Percentiles rank a stretch among this genome's conserved stretches.
These are phyloP conservation scores for Hypoxylon sp. DNA, from an alignment of 2,329 filamentous ascomycete species.

Conservation along the genomic window DNA sequence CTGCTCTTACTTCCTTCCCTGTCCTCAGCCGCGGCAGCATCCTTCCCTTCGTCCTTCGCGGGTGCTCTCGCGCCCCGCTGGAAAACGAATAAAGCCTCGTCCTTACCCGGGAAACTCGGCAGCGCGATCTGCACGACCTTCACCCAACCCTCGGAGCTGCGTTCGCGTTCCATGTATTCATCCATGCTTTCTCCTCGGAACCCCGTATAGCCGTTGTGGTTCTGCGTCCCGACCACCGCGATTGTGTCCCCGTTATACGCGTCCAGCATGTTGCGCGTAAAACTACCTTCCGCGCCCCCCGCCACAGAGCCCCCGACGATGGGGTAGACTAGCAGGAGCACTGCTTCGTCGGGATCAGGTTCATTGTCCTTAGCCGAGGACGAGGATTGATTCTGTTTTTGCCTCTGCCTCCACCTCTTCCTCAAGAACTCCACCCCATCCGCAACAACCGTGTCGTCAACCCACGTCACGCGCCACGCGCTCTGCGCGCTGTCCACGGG, in stretches of 20 bases:
- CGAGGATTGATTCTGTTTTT: not conserved
- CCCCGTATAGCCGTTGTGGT: conserved; percentile 79
- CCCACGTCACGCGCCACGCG: conserved; percentile 78
- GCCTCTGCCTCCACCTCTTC: conserved; percentile 54
- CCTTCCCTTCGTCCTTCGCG: conserved; percentile 5
- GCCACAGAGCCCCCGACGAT: conserved; percentile 76
- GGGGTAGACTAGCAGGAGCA: conserved; percentile 81
- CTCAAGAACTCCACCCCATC: conserved; percentile 74
- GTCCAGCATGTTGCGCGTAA: conserved; percentile 73
- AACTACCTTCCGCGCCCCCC: conserved; percentile 73
- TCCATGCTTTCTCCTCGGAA: conserved; percentile 75
- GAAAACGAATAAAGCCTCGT: conserved; percentile 81
- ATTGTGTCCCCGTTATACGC: conserved; percentile 75
- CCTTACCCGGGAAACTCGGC: conserved; percentile 82
- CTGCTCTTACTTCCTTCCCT: not conserved
- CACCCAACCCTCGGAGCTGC: conserved; percentile 68
- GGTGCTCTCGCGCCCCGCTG: conserved; percentile 62
- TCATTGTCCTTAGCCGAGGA: not conserved
- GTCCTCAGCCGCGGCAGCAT: not conserved
- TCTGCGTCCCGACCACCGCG: conserved; percentile 82
- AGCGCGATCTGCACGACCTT: conserved; percentile 75
- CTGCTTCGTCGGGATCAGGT: conserved; percentile 58
- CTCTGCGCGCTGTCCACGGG: conserved; percentile 78
- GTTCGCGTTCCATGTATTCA: conserved; percentile 70
- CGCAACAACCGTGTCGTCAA: conserved; percentile 73